These are phyloP conservation scores for Chalaropsis thielavioides DNA, from an alignment of 2,329 filamentous ascomycete species.

Conservation along the genomic window DNA sequence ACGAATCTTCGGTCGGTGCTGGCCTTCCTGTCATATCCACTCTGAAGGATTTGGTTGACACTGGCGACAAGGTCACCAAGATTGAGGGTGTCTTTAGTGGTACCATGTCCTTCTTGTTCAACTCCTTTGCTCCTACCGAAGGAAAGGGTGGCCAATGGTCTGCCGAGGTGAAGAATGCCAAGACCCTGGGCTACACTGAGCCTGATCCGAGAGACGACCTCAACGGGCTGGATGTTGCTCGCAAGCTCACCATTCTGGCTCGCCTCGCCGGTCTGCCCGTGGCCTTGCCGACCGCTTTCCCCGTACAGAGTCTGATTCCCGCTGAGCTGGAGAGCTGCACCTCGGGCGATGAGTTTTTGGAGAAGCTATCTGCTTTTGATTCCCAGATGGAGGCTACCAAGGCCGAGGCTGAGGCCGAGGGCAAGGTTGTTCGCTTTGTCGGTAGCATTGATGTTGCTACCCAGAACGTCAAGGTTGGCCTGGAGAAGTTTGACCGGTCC, in stretches of 20 bases:
- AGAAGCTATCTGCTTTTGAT: slow-evolving; percentile 68
- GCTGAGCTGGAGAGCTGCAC: slow-evolving; percentile 63
- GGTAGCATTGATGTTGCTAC: slow-evolving; percentile 78
- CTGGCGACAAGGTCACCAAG: slow-evolving; percentile 77
- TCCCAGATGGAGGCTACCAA: slow-evolving; percentile 81
- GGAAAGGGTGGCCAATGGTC: slow-evolving; percentile 71
- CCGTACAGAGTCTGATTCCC: slow-evolving; percentile 86
- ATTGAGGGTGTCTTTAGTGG: slow-evolving; percentile 97
- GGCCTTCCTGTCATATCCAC: slow-evolving; percentile 89
- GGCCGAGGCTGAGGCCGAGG: slow-evolving; percentile 66
- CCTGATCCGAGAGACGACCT: slow-evolving; percentile 76
- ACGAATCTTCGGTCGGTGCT: slow-evolving; percentile 88
- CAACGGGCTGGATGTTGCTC: slow-evolving; percentile 80
- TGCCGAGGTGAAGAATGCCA: slow-evolving; percentile 80
- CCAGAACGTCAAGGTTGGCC: slow-evolving; percentile 74
- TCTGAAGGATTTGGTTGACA: slow-evolving; percentile 83
- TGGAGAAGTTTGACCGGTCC: slow-evolving; percentile 76
- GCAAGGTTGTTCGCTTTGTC: slow-evolving; percentile 87
- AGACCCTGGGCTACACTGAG: slow-evolving; percentile 84
- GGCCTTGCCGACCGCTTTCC: slow-evolving; percentile 74
- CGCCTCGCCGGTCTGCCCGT: slow-evolving; percentile 70
- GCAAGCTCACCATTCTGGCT: slow-evolving; percentile 89
- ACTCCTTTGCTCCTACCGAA: slow-evolving; percentile 76
- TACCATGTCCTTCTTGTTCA: slow-evolving; percentile 97
- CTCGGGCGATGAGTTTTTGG: slow-evolving; percentile 75